Evolutionary conservation across 352 stramenopile genomes (phyloP), one percentile per base, ranked within the genome.

Genomic region (Globisporangium recalcitrans): DNA sequence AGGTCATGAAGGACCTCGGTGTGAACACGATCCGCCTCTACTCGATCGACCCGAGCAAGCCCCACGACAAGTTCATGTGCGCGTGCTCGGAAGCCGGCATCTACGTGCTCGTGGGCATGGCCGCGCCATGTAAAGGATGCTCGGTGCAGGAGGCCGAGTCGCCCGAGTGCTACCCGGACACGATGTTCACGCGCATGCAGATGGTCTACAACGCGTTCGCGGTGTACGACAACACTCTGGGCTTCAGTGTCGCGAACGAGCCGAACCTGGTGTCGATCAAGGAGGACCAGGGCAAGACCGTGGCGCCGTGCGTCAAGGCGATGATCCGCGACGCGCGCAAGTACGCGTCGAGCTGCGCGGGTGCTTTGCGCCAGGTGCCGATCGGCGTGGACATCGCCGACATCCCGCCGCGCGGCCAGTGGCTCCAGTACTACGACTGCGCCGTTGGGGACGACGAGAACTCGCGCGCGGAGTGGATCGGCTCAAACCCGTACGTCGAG

Each of bases 31-130:
- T 93, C 27, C 79, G 81, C 8, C 58, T 93, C 5, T 91, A 93
- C 67, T 74, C 71, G 26, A 74, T 93, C 10, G 78, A 93, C 67
- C 78, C 81, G 34, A 67, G 54, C 40, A 67, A 80, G 58, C 71
- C 72, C 34, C 82, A 93, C 63, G 80, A 90, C 72, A 77, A 76
- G 64, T 93, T 93, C 54, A 93, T 93, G 84, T 90, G 80, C 60
- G 79, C 75, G 51, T 63, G 75, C 52, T 67, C 75, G 38, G 42
- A 74, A 24, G 78, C 76, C 3, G 76, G 76, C 44, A 85, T 85
- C 58, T 85, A 85, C 66, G 76, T 78, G 29, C 64, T 85, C 31
- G 62, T 85, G 11, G 76, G 74, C 51, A 79, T 85, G 68, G 64
- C 72, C 6, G 76, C 76, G 13, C 65, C 74, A 24, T 64, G 76